Evolutionary conservation across 148 eudicot genomes (phyloP).

Genomic region (Camellia japonica): DNA sequence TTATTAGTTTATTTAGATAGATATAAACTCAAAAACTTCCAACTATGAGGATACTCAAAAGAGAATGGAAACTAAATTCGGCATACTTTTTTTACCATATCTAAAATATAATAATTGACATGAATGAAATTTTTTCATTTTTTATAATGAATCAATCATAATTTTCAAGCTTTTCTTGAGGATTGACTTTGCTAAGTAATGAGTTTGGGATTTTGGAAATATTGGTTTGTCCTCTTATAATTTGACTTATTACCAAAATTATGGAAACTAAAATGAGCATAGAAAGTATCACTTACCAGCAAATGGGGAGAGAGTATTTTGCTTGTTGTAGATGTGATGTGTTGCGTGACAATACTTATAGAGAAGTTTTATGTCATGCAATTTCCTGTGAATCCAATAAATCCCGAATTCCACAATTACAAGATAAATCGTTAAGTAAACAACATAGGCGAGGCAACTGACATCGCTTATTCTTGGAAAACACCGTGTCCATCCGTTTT

Average conservation of each 20-base stretch:
- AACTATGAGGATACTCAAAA: neutral
- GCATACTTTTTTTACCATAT: no score
- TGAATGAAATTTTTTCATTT: neutral
- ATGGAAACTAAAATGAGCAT: neutral
- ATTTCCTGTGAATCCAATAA: conserved; percentile 76
- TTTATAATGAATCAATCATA: no score
- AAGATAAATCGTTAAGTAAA: conserved; percentile 44
- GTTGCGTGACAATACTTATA: conserved; percentile 83
- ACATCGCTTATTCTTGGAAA: conserved; percentile 54
- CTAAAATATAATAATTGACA: neutral
- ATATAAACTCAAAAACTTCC: neutral
- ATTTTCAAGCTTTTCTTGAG: neutral
- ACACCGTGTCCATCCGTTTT: conserved; percentile 72
- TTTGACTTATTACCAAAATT: neutral
- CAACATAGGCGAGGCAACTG: conserved; percentile 44
- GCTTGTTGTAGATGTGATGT: conserved; percentile 95
- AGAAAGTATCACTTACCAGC: conserved; percentile 52
- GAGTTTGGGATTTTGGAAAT: neutral
- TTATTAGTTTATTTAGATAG: neutral
- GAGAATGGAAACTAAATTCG: no score
- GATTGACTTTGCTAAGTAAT: neutral
- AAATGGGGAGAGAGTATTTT: conserved; percentile 91
- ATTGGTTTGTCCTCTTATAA: neutral
- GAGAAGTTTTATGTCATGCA: conserved; percentile 83
- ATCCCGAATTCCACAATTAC: conserved; percentile 71